Evolutionary conservation across 2,329 filamentous ascomycete species (phyloP).

Genomic region (Botrytis porri): DNA sequence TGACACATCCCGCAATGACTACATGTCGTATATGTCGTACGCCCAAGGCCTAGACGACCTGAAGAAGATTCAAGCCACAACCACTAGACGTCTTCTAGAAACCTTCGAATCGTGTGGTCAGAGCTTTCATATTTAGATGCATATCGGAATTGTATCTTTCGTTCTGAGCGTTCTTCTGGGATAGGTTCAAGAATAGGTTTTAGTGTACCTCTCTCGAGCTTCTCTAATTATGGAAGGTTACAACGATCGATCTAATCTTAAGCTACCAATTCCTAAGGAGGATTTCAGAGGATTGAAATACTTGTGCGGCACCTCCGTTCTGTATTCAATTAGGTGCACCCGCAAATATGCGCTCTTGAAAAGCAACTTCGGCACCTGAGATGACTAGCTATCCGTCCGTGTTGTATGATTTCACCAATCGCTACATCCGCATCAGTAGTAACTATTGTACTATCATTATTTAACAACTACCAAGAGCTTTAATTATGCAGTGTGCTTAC

Average conservation of each 20-base stretch:
- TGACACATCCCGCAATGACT: neutral
- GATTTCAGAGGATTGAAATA: neutral
- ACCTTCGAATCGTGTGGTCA: neutral
- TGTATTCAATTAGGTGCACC: neutral
- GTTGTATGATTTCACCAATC: neutral
- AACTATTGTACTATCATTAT: neutral
- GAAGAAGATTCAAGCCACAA: neutral
- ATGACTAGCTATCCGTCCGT: neutral
- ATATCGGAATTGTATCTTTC: neutral
- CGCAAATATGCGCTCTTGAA: neutral
- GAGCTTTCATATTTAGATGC: neutral
- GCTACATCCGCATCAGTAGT: neutral
- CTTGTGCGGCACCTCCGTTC: neutral
- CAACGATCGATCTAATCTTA: neutral
- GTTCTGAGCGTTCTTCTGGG: neutral
- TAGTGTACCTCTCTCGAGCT: neutral
- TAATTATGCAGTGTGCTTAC: neutral
- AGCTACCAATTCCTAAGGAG: neutral
- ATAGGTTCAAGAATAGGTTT: neutral
- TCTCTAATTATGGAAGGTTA: neutral
- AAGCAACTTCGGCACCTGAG: neutral
- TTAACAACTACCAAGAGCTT: neutral
- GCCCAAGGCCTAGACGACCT: neutral
- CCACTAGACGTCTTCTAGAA: constrained; percentile 11
- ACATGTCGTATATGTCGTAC: neutral